Conservation (phyloP, 371 early-diverging fungal genomes). For the Apophysomyces elegans region DNA sequence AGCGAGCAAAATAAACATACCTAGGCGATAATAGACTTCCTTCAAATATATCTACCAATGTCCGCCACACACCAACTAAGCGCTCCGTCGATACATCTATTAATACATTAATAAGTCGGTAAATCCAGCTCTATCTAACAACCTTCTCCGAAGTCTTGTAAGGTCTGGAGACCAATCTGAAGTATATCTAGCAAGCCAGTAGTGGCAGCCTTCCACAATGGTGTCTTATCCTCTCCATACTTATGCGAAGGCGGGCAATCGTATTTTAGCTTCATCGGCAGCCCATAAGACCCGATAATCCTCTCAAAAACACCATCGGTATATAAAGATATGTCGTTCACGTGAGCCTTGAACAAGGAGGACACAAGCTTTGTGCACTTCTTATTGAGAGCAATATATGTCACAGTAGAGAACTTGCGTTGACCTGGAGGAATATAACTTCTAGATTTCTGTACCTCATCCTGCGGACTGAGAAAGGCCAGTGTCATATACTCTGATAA, state of each 20-base stretch:
- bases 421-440: conserved; percentile 40
- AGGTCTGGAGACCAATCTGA: conserved; percentile 58
- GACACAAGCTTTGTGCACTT: conserved; percentile 61
- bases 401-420: conserved; percentile 50
- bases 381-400: conserved; percentile 82
- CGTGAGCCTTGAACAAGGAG: conserved; percentile 60
- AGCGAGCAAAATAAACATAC: conserved; percentile 40
- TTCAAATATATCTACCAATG: conserved; percentile 71
- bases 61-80: conserved; percentile 69
- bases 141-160: conserved; percentile 67
- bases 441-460: conserved; percentile 23
- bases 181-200: conserved; percentile 69
- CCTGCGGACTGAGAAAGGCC: conserved; percentile 50
- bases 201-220: conserved; percentile 78
- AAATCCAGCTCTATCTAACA: conserved; percentile 19
- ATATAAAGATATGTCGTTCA: conserved; percentile 57
- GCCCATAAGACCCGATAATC: conserved; percentile 65
- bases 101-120: background rate
- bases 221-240: conserved; percentile 72
- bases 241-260: conserved; percentile 76
- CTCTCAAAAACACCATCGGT: conserved; percentile 71
- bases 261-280: conserved; percentile 79
- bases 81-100: conserved; percentile 62
- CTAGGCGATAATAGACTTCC: conserved; percentile 73
- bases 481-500: conserved; percentile 58